Base-by-base conservation (phyloP, 2,329 filamentous ascomycete genomes). In the Bipolaris bicolor region DNA sequence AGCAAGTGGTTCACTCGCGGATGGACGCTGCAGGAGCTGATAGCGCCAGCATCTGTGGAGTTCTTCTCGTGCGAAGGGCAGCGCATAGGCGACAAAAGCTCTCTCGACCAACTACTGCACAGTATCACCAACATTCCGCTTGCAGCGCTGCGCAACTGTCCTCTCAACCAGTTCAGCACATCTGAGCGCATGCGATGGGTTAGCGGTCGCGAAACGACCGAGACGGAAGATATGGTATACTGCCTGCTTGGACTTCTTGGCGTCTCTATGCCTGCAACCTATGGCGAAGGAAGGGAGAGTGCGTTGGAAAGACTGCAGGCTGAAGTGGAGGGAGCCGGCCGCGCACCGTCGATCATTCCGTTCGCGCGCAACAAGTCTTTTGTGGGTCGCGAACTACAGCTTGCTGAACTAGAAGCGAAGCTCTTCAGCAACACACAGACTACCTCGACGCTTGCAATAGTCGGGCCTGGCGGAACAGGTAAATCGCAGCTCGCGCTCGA, bases 401-500 rank as follows among this genome's bases (percentile, higher is more conserved):
- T 75, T 11, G 56, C 63, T 45, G 49, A 60, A 37, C 63, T 74
- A 18, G 63, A 72, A 62, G 60, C 64, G 48, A 68, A 58, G 57
- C 63, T 74, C 33, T 67, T 67, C n/a, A 54, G 52, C 31, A 39
- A 57, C 43, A 52, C 54, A n/a, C 57, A 60, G 39, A 59, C 61
- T 48, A 59, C 60, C 20, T 15, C 29, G 4, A 47, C 16, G 20
- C 45, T 47, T 15, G 65, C 61, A 22, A 66, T 69, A 37, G 39
- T 59, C 3, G 60, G 66, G 31, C 56, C 49, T 18, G 56, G 58
- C 11, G 61, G 66, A 55, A 66, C 44, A 49, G 64, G 66, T 40
- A 68, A 68, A 46, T 62, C 60, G 41, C 62, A 68, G 58, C 60
- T 67, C 11, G 66, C 63, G 36, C 63, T 82, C 3, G 71, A 79